Percentiles rank a stretch among this genome's conserved stretches.
Conservation (phyloP, 345 rosid genomes). For the Arabis hirsuta region DNA sequence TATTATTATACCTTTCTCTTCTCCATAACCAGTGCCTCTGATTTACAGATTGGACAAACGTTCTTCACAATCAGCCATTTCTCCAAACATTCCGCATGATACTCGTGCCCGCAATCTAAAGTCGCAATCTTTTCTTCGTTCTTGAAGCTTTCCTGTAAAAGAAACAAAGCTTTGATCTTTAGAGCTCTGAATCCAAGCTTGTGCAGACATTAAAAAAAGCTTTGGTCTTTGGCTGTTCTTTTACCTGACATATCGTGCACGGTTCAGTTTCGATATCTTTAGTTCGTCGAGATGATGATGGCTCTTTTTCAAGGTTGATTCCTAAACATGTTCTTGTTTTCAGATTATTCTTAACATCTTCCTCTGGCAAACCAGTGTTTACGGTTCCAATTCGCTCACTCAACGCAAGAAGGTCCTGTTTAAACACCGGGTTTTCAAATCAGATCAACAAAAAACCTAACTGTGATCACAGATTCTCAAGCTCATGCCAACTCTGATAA, state of each 20-base stretch:
- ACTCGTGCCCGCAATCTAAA: slow-evolving; percentile 87
- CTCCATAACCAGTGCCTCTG: slow-evolving; percentile 64
- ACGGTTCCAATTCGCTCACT: slow-evolving; percentile 84
- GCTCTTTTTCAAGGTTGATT: slow-evolving; percentile 61
- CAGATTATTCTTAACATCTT: slow-evolving; percentile 52
- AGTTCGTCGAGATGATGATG: slow-evolving; percentile 42
- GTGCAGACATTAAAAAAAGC: background rate
- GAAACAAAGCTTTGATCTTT: slow-evolving; percentile 6
- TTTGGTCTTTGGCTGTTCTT: slow-evolving; percentile 6
- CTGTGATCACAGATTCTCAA: slow-evolving; percentile 16
- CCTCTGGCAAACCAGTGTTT: slow-evolving; percentile 87
- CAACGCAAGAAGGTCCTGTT: slow-evolving; percentile 87
- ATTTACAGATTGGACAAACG: slow-evolving; percentile 91
- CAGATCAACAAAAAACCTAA: slow-evolving; percentile 28
- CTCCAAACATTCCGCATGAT: slow-evolving; percentile 86
- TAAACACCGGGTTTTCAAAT: background rate
- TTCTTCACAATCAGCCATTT: slow-evolving; percentile 90
- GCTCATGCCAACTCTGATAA: background rate
- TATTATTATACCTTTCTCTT: slow-evolving; percentile 38
- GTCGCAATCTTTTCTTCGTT: slow-evolving; percentile 64
- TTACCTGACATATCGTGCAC: slow-evolving; percentile 96
- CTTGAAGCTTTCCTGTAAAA: slow-evolving; percentile 65
- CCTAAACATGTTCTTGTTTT: slow-evolving; percentile 61
- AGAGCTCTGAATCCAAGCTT: slow-evolving; percentile 5
- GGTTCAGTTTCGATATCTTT: slow-evolving; percentile 67